Conservation (phyloP, 1,284 basidiomycete genomes). For the Testicularia cyperi region DNA sequence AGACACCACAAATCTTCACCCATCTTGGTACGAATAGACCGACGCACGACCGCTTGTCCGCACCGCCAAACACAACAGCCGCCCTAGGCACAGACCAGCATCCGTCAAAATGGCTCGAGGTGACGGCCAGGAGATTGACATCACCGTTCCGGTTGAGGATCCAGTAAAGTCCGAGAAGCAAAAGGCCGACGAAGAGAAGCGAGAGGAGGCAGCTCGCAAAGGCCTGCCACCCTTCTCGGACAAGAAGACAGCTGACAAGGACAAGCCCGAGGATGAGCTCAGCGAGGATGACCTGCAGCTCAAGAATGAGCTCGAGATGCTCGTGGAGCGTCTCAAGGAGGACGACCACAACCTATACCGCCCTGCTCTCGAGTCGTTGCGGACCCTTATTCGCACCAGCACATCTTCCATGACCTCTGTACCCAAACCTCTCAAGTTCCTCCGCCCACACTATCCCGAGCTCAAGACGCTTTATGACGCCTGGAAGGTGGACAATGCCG, state of each 20-base stretch:
- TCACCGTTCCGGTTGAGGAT: constrained; percentile 39
- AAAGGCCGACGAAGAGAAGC: constrained; percentile 39
- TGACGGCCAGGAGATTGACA: constrained; percentile 38
- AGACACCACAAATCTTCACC: too few species aligned
- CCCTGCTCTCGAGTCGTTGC: constrained; percentile 88
- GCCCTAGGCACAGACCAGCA: too few species aligned
- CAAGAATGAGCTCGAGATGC: constrained; percentile 94
- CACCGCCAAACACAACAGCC: too few species aligned
- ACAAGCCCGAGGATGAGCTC: constrained; percentile 76
- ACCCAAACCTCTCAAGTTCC: constrained; percentile 97
- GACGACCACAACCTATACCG: constrained; percentile 78
- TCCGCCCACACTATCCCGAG: constrained; percentile 89
- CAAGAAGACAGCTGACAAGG: constrained; percentile 49
- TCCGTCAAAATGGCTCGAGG: constrained; percentile 32
- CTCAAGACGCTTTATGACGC: constrained; percentile 63
- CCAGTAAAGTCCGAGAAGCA: constrained; percentile 40
- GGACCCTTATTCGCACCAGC: constrained; percentile 90
- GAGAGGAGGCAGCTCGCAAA: constrained; percentile 33
- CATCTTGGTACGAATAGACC: too few species aligned
- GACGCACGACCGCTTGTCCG: too few species aligned
- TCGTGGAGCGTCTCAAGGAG: constrained; percentile 92
- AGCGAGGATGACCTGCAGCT: constrained; percentile 89
- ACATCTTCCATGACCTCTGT: constrained; percentile 99
- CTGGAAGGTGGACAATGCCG: constrained; percentile 42
- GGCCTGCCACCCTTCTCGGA: constrained; percentile 28